A percentile compares a stretch with the other conserved stretches of the same genome.
Evolutionary conservation across 805 yeast species (phyloP).

Genomic region (Wickerhamomyces queroliae): DNA sequence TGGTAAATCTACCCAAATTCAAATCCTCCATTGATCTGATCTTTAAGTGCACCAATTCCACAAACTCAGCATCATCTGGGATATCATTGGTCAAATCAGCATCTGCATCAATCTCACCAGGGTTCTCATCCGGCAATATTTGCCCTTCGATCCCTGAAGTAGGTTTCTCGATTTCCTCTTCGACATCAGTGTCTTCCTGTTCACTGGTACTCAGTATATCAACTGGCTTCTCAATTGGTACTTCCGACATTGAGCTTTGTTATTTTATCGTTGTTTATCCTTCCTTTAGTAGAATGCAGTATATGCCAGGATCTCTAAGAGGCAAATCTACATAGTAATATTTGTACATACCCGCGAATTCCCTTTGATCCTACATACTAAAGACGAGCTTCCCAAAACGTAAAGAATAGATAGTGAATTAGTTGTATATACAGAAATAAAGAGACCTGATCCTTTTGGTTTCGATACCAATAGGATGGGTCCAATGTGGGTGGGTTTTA

Average conservation of each 20-base stretch:
- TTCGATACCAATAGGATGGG: no score
- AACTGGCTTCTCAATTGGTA: slow-evolving; percentile 1
- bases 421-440: no score
- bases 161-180: slow-evolving; percentile 7
- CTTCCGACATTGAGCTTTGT: neutral
- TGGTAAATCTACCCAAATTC: slow-evolving; percentile 47
- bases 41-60: slow-evolving; percentile 69
- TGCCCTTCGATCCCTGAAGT: slow-evolving; percentile 11
- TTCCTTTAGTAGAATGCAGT: no score
- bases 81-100: slow-evolving; percentile 50
- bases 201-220: slow-evolving; percentile 16
- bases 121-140: slow-evolving; percentile 27
- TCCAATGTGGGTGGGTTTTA: no score
- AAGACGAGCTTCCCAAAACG: no score
- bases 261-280: no score
- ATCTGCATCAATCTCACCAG: slow-evolving; percentile 63
- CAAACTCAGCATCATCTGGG: slow-evolving; percentile 49
- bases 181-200: slow-evolving; percentile 16
- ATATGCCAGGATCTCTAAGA: no score
- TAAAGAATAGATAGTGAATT: no score
- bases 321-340: no score
- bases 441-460: no score
- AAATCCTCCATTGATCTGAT: slow-evolving; percentile 58
- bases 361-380: no score
- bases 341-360: no score